Evolutionary conservation across 345 rosid species (phyloP).

Genomic region (Sisymbrium irio): DNA sequence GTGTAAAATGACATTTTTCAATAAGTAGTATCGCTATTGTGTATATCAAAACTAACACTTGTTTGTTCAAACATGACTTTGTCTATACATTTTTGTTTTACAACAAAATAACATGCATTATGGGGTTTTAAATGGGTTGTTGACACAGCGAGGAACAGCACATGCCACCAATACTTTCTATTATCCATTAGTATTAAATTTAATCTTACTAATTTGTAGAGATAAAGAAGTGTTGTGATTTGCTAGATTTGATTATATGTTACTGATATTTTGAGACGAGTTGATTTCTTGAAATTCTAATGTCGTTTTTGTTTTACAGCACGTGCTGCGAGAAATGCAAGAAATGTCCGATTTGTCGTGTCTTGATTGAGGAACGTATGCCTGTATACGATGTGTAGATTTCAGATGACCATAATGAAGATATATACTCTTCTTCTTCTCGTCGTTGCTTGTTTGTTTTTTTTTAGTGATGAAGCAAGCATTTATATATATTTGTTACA

Average conservation of each 20-base stretch:
- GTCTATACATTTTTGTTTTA: background rate
- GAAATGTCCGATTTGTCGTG: slow-evolving; percentile 83
- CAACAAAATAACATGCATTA: no score
- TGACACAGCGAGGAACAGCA: no score
- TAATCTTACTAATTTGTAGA: no score
- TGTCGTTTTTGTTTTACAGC: slow-evolving; percentile 33
- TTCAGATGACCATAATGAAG: slow-evolving; percentile 1
- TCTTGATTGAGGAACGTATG: slow-evolving; percentile 64
- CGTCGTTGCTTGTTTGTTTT: slow-evolving; percentile 15
- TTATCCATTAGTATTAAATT: no score
- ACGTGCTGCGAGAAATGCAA: slow-evolving; percentile 89
- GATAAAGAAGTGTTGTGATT: background rate
- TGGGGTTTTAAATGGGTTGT: no score
- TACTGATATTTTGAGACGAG: background rate
- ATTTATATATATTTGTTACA: background rate
- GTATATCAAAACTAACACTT: background rate
- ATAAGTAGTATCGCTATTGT: background rate
- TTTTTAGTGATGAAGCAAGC: slow-evolving; percentile 39
- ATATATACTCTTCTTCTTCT: background rate
- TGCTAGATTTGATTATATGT: background rate
- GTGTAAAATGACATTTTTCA: background rate
- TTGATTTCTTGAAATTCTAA: background rate
- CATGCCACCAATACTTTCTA: no score
- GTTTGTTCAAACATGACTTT: background rate
- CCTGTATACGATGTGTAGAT: slow-evolving; percentile 64